Conservation (phyloP, 192 early-diverging fungal genomes). For the Coemansia sp. region DNA sequence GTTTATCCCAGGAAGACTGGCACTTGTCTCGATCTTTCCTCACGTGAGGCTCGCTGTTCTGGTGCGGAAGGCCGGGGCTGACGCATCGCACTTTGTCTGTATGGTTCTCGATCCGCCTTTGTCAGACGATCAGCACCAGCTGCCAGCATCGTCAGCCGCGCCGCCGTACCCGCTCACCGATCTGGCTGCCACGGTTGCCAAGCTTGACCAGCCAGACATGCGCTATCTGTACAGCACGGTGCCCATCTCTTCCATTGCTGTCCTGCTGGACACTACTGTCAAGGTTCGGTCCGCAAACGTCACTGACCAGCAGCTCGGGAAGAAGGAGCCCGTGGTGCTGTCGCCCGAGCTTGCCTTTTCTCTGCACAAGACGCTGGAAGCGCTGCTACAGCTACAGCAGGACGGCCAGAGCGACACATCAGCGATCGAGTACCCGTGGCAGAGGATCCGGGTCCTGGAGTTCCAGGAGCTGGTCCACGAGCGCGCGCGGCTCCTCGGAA, state of each 20-base stretch:
- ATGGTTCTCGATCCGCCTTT: slow-evolving; percentile 27
- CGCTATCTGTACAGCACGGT: slow-evolving; percentile 16
- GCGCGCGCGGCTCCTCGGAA: slow-evolving; percentile 57
- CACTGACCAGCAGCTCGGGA: slow-evolving; percentile 14
- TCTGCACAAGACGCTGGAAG: slow-evolving; percentile 29
- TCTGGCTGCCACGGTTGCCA: slow-evolving; percentile 6
- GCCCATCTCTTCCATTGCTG: slow-evolving; percentile 22
- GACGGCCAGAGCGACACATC: slow-evolving; percentile 8
- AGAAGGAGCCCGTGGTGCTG: not conserved
- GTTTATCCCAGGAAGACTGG: slow-evolving; percentile 70
- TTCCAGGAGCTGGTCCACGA: slow-evolving; percentile 75
- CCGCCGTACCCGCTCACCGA: slow-evolving; percentile 43
- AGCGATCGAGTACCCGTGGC: slow-evolving; percentile 75
- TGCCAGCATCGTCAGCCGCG: not conserved
- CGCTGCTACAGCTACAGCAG: slow-evolving; percentile 24
- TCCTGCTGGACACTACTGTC: slow-evolving; percentile 24
- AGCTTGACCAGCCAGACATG: slow-evolving; percentile 16
- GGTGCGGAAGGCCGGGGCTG: slow-evolving; percentile 19
- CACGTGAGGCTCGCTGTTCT: slow-evolving; percentile 30
- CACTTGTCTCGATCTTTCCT: slow-evolving; percentile 73
- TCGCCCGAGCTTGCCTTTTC: slow-evolving; percentile 51
- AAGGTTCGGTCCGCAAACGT: slow-evolving; percentile 17
- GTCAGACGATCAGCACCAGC: not conserved
- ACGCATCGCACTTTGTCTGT: slow-evolving; percentile 45
- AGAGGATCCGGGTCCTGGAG: slow-evolving; percentile 82